Conservation (phyloP, 306 rosid genomes). For the Gleditsia sinensis region DNA sequence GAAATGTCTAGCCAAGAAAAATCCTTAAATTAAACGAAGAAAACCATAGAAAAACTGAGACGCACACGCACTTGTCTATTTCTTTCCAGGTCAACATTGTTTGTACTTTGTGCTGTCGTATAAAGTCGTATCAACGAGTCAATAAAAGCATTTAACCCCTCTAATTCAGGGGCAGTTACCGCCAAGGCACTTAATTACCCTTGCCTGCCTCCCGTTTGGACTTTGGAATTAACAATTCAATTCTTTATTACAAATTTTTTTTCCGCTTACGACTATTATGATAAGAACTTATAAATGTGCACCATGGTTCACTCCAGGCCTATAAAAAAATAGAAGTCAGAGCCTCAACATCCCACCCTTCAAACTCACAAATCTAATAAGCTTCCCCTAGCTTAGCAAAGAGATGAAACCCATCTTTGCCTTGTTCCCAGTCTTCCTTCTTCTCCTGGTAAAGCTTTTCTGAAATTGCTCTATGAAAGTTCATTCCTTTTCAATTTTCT, state of each 20-base stretch:
- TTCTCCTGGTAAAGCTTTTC: constrained; percentile 58
- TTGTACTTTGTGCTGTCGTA: constrained; percentile 9
- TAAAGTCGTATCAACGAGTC: too few relatives aligned
- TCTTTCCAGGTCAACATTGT: constrained; percentile 8
- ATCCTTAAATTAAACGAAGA: neutral
- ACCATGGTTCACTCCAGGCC: neutral
- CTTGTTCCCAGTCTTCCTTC: constrained; percentile 37
- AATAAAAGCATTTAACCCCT: neutral
- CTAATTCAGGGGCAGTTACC: too few relatives aligned
- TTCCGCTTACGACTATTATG: constrained; percentile 5
- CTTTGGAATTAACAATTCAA: too few relatives aligned
- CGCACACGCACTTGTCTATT: constrained; percentile 4
- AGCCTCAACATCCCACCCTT: constrained; percentile 9
- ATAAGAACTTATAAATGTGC: neutral
- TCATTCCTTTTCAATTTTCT: neutral
- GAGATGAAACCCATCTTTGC: constrained; percentile 50
- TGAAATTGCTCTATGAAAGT: too few relatives aligned
- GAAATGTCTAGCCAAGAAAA: too few relatives aligned
- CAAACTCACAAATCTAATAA: too few relatives aligned
- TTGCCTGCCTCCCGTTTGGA: neutral
- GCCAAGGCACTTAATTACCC: too few relatives aligned
- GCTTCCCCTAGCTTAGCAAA: too few relatives aligned
- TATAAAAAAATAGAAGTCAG: constrained; percentile 30
- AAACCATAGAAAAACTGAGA: neutral
- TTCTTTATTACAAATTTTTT: too few relatives aligned